phyloP scores from a whole-genome alignment of 805 yeast species.

The Kodamaea nitidulidarum region DNA sequence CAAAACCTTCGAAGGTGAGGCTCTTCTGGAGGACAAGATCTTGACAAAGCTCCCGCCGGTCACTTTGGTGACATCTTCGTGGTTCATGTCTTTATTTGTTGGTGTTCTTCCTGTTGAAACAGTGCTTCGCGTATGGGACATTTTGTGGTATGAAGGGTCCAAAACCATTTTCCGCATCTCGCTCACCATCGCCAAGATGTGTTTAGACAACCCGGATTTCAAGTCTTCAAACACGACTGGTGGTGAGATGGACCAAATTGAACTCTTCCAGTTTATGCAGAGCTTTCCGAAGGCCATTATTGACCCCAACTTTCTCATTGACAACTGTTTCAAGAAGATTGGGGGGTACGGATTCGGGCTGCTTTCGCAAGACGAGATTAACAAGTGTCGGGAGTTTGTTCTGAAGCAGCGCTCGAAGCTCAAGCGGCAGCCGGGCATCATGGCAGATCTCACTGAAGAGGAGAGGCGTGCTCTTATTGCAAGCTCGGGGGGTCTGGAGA shows the following conservation, averaged over 20 bases:
- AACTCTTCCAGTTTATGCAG: constrained; percentile 79
- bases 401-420: constrained; percentile 51
- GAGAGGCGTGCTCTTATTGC: constrained; percentile 31
- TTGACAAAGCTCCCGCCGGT: constrained; percentile 81
- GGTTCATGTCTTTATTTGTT: constrained; percentile 98
- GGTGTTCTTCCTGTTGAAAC: constrained; percentile 88
- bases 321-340: constrained; percentile 68
- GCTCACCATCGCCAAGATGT: constrained; percentile 68
- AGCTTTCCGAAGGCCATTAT: constrained; percentile 68
- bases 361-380: constrained; percentile 77
- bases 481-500: constrained; percentile 14
- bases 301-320: constrained; percentile 68
- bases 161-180: constrained; percentile 81
- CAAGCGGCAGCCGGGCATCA: constrained; percentile 25
- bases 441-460: constrained; percentile 35
- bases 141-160: constrained; percentile 87
- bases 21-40: constrained; percentile 45
- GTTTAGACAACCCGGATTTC: constrained; percentile 61
- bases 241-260: constrained; percentile 39
- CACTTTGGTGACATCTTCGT: constrained; percentile 88
- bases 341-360: constrained; percentile 64
- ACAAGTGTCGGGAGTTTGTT: constrained; percentile 75
- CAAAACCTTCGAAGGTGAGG: constrained; percentile 35
- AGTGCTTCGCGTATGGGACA: constrained; percentile 89
- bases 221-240: constrained; percentile 15